These are phyloP conservation scores for Colletotrichum tanaceti DNA, from an alignment of 2,329 filamentous ascomycete species.

Conservation along the genomic window DNA sequence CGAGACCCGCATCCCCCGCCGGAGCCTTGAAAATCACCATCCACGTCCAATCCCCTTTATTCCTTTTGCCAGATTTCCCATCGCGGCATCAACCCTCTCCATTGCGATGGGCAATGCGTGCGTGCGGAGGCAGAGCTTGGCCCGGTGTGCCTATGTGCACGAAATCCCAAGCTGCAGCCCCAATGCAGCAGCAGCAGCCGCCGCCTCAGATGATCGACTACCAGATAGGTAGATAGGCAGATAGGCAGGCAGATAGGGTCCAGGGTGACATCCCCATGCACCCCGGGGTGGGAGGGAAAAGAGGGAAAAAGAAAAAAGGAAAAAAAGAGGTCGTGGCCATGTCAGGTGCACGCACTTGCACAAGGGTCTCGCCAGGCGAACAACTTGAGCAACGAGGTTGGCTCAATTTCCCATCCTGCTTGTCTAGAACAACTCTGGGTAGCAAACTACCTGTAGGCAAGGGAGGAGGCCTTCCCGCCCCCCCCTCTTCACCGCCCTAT, in stretches of 20 bases:
- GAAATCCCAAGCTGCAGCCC: not conserved
- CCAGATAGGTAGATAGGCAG: constrained; percentile 8
- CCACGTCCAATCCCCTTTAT: not conserved
- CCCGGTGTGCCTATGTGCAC: constrained; percentile 23
- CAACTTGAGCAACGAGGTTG: constrained; percentile 12
- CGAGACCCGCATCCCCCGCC: not conserved
- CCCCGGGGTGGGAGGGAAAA: not conserved
- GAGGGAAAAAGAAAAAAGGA: too few species aligned
- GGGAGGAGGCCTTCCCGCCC: too few species aligned
- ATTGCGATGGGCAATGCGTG: not conserved
- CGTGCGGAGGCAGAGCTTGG: not conserved
- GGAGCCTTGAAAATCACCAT: constrained; percentile 4
- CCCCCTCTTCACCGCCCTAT: constrained; percentile 32
- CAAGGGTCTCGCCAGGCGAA: not conserved
- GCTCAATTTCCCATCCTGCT: constrained; percentile 28
- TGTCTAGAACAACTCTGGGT: constrained; percentile 1
- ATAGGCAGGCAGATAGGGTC: too few species aligned
- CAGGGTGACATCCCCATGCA: constrained; percentile 17
- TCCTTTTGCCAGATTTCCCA: not conserved
- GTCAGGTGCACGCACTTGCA: constrained; percentile 26
- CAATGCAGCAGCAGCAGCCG: not conserved
- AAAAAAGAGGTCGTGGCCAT: constrained; percentile 1
- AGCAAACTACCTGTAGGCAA: not conserved
- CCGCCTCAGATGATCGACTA: constrained; percentile 33
- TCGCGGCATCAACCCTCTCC: not conserved